Base-by-base conservation (phyloP, 345 rosid species). In the Schrenkiella parvula region DNA sequence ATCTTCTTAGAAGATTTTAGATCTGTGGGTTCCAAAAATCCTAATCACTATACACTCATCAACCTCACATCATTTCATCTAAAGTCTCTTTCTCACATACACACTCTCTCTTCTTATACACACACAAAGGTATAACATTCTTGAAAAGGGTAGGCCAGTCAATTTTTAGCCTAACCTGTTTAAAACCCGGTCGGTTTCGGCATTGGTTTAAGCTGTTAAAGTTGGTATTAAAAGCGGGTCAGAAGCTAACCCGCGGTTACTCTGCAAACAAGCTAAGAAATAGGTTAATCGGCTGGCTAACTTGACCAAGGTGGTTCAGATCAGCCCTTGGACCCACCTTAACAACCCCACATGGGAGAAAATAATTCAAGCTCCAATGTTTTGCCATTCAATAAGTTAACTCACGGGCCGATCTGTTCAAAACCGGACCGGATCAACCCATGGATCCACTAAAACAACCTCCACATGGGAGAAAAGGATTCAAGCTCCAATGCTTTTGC, bases 1-100 rank as follows among this genome's bases (percentile, higher is more conserved):
- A 54, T 68, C 48, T 51, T 55, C 46, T 39, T 39, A 43, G 29
- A 19, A 25, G 67, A 66, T 6, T 54, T 13, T 17, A 64, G 48
- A 73, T 65, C 23, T 64, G 64, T 55, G 64, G 29, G 57, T 55
- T 37, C 51, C 32, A 35, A 44, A 29, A 67, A 57, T 63, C 80
- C 66, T 52, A 75, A 60, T 82, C 69, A 80, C 81, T 82, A 64
- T 70, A 64, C 71, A 17, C 67, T 78, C 75, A 77, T 73, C 73
- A 35, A 62, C 63, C 62, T 67, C 13, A 18, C 47, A 71, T 67
- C 52, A 59, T 69, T 44, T 64, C 31, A 15, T 65, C 41, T 58
- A 48, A 63, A 62, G 26, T 57, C 70, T 31, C 28, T 54, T 50
- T 28, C 14, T 14, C 74, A 31, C 64, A 15, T n/a, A 13, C 11